Evolutionary conservation across 192 early-diverging fungal genomes (phyloP).

Genomic region (Coemansia sp.): DNA sequence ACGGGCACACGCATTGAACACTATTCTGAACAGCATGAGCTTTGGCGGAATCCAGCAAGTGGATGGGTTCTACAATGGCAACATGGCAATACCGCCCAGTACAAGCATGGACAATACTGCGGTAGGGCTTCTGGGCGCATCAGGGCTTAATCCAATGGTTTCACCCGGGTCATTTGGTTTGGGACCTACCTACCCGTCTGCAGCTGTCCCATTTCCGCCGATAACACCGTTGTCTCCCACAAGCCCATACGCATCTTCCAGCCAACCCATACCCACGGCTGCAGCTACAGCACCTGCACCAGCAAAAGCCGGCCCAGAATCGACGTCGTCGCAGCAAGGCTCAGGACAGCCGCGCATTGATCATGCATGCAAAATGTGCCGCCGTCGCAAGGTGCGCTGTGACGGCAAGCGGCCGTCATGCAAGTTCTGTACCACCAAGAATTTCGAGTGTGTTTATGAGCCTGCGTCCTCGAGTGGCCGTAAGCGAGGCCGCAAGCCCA

Average conservation of each 20-base stretch:
- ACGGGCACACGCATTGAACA: slow-evolving; percentile 25
- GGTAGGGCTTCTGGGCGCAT: background rate
- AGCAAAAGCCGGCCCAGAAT: background rate
- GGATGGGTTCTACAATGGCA: slow-evolving; percentile 34
- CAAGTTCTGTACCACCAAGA: slow-evolving; percentile 40
- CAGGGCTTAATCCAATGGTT: slow-evolving; percentile 21
- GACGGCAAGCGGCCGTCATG: slow-evolving; percentile 50
- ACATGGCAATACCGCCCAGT: slow-evolving; percentile 10
- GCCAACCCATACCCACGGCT: background rate
- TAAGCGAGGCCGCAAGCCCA: slow-evolving; percentile 37
- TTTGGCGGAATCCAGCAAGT: slow-evolving; percentile 46
- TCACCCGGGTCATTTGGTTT: slow-evolving; percentile 5
- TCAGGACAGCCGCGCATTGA: slow-evolving; percentile 29
- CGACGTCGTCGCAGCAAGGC: slow-evolving; percentile 4
- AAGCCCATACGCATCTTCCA: slow-evolving; percentile 5
- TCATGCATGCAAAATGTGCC: slow-evolving; percentile 56
- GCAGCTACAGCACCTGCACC: background rate
- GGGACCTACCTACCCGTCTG: background rate
- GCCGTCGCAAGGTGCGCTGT: slow-evolving; percentile 55
- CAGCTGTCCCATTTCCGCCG: slow-evolving; percentile 8
- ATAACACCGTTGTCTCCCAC: slow-evolving; percentile 12
- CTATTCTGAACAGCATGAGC: slow-evolving; percentile 39
- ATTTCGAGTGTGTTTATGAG: slow-evolving; percentile 47
- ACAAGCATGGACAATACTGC: background rate
- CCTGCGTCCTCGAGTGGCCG: slow-evolving; percentile 23